Conservation (phyloP, 176 grass and related monocot species). For the Oryza punctata region DNA sequence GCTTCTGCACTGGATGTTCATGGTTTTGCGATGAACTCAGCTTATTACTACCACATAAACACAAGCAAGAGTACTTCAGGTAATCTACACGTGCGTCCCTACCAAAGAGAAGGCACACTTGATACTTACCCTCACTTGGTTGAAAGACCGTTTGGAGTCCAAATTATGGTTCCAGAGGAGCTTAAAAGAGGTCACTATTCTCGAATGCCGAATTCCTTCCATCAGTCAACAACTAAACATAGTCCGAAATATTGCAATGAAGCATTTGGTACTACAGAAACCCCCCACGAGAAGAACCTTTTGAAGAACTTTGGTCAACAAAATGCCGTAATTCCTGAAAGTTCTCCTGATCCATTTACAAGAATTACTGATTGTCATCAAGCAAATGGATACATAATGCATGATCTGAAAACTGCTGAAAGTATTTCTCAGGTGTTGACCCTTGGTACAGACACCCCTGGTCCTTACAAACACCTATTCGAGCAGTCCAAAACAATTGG, state of each 20-base stretch:
- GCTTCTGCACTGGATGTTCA: conserved; percentile 41
- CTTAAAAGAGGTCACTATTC: conserved; percentile 20
- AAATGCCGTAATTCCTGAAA: conserved; percentile 38
- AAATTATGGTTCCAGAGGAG: conserved; percentile 37
- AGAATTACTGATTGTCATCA: conserved; percentile 5
- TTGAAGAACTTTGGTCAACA: conserved; percentile 47
- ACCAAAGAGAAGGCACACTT: conserved; percentile 13
- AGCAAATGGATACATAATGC: background rate
- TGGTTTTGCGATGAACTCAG: conserved; percentile 34
- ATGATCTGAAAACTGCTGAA: conserved; percentile 15
- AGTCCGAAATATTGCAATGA: conserved; percentile 29
- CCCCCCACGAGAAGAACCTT: conserved; percentile 51
- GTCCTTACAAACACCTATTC: background rate
- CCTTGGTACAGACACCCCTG: conserved; percentile 20
- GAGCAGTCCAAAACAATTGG: conserved; percentile 10
- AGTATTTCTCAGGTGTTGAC: conserved; percentile 36
- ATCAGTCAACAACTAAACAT: conserved; percentile 32
- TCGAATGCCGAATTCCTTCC: conserved; percentile 14
- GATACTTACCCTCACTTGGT: conserved; percentile 34
- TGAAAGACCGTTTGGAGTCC: conserved; percentile 41
- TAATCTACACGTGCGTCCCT: background rate
- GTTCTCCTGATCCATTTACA: conserved; percentile 37
- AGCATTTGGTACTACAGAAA: conserved; percentile 31
- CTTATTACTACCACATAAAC: conserved; percentile 34
- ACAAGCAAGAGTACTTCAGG: conserved; percentile 31